Base-by-base conservation (phyloP, 2,329 filamentous ascomycete species). In the Fusarium sp. region DNA sequence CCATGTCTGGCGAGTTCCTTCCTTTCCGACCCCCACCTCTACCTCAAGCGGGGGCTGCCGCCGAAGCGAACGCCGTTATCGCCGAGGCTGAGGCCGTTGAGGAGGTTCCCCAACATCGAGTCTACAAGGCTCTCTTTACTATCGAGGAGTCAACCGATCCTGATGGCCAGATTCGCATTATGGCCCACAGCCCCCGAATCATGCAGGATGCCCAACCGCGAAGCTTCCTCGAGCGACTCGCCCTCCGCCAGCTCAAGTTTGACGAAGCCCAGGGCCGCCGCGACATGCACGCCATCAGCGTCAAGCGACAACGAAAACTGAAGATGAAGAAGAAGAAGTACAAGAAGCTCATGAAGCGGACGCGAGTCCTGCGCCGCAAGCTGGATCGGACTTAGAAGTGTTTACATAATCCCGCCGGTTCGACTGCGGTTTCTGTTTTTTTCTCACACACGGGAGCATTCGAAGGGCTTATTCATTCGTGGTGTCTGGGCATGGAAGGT, bases 321-420 rank as follows among this genome's bases (percentile, higher is more conserved):
- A 97, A 94, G 90, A 99, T 99, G 95, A 99, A 99, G 93, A 99
- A 98, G 90, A 95, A 98, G 89, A 99, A 99, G 91, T 97, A 97
- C 84, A 98, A 98, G 94, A 99, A 99, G 90, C 86, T 98, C 74
- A 94, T 97, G 93, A 93, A 92, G 87, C 89, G 90, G 82, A 98
- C 95, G 78, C 90, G 95, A 80, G 95, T 94, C 79, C 82, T 94
- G 85, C 91, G 95, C 79, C 90, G 94, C 79, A 97, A 95, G 85
- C 86, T 96, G 76, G 94, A 92, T 76, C 88, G 90, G 77, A 84
- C 88, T 70, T 89, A 85, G 66, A 61, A 59, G 64, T 56, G 41
- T 75, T 73, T 77, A 76, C 68, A 76, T 75, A 76, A 66, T 72
- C 59, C 51, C 27, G 59, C 57, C 62, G 50, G 54, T 57, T 65